Conservation (phyloP, 2,329 filamentous ascomycete species). For the Lizonia empirigonia region DNA sequence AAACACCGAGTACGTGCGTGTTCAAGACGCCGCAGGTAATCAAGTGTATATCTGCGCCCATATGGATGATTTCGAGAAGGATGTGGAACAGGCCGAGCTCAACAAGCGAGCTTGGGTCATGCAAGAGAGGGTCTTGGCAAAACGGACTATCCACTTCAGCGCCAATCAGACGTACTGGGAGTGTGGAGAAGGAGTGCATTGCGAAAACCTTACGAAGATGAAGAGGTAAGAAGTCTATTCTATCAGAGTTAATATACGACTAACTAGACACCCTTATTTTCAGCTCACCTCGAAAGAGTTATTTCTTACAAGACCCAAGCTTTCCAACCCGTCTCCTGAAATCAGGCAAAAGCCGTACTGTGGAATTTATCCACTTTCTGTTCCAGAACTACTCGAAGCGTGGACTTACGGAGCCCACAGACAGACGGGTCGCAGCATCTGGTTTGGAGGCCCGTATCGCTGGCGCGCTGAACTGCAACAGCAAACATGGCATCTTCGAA, state of each 20-base stretch:
- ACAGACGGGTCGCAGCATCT: too few species aligned
- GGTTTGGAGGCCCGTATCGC: too few species aligned
- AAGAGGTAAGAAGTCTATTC: too few species aligned
- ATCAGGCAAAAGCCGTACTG: too few species aligned
- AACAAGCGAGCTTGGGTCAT: slow-evolving; percentile 24
- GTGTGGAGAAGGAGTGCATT: slow-evolving; percentile 22
- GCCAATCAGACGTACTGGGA: slow-evolving; percentile 27
- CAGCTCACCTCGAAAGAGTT: too few species aligned
- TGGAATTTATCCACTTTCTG: neutral
- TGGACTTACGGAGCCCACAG: neutral
- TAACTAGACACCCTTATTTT: too few species aligned
- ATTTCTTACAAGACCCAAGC: neutral
- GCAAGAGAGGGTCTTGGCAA: slow-evolving; percentile 23
- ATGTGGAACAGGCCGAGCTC: neutral
- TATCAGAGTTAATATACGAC: too few species aligned
- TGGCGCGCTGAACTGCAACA: too few species aligned
- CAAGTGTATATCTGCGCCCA: neutral
- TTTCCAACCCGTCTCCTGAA: neutral
- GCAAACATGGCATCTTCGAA: neutral
- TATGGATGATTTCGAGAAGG: neutral
- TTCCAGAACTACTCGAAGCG: neutral
- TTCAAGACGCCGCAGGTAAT: neutral
- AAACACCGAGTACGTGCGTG: neutral
- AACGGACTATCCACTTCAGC: slow-evolving; percentile 26
- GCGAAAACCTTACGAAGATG: slow-evolving; percentile 20